Evolutionary conservation across 2,329 filamentous ascomycete species (phyloP), one percentile per base, ranked within the genome.

Genomic region (Colletotrichum eleusines): DNA sequence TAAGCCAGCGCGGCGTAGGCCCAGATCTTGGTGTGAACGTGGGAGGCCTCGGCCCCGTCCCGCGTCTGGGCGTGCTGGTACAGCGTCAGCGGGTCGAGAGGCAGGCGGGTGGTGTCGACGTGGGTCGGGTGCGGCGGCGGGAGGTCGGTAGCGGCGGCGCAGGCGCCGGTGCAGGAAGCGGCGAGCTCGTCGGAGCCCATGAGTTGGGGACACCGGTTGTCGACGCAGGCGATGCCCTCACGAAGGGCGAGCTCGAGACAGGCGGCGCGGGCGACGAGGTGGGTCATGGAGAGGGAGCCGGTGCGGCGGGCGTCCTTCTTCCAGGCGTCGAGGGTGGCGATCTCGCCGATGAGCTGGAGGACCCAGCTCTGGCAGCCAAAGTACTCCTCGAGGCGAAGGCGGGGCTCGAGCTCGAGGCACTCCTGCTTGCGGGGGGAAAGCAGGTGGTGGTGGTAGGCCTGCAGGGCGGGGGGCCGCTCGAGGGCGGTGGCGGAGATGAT

Each of bases 311-410:
- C 82, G 28, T 83, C 78, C 73, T 84, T 84, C 78, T 90, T 91
- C 84, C 86, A 89, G 1, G 84, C 81, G 62, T 88, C 84, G 8
- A 91, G 80, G 0, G 82, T 77, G 18, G 88, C 81, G 57, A 89
- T 84, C 26, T 88, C 84, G 16, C 84, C 85, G 53, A 91, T 83
- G n/a, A 84, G 79, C 55, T 86, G 78, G 55, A 91, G 74, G 0
- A 84, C 84, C 86, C 87, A 88, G 76, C 90, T 90, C 54, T 87
- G 80, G 70, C 67, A 71, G 67, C 72, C 72, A 33, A 73, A 73
- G 60, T 71, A 66, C 50, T 73, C 83, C 59, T 86, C 84, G 65
- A 90, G 80, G 61, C 80, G 79, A 48, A 86, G 77, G 1, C 71
- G 63, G 7, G 69, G 64, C 54, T 69, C 63, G 18, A 62, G 31